Evolutionary conservation across 2,329 filamentous ascomycete species (phyloP).

Genomic region (Cladosporium velox): DNA sequence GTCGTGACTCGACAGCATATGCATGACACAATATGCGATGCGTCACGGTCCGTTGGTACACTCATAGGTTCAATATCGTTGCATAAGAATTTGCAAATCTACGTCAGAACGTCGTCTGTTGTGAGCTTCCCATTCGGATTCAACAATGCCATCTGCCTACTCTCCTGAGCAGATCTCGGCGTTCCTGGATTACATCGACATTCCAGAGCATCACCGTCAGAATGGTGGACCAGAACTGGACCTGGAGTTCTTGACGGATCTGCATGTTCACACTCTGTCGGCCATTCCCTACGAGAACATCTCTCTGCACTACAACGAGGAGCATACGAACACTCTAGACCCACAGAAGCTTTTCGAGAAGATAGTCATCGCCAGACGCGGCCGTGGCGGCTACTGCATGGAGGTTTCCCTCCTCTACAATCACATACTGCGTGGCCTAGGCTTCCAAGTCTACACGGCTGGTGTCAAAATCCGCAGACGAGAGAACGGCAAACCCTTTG

Average conservation of each 20-base stretch:
- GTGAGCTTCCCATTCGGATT: background rate
- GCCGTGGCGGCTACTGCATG: conserved; percentile 62
- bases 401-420: conserved; percentile 58
- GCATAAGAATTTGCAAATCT: background rate
- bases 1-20: background rate
- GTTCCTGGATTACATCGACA: conserved; percentile 23
- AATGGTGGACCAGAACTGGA: conserved; percentile 58
- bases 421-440: conserved; percentile 53
- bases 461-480: conserved; percentile 41
- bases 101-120: background rate
- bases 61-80: background rate
- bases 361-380: conserved; percentile 44
- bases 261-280: conserved; percentile 39
- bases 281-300: conserved; percentile 60
- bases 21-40: background rate
- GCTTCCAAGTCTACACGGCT: conserved; percentile 47
- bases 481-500: conserved; percentile 49
- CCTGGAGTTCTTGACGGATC: conserved; percentile 28
- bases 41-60: background rate
- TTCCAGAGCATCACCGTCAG: conserved; percentile 18
- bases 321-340: conserved; percentile 53
- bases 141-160: conserved; percentile 18
- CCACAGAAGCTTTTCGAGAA: conserved; percentile 55
- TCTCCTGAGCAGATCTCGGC: conserved; percentile 16
- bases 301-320: conserved; percentile 55